Evolutionary conservation across 495 filamentous ascomycete species (phyloP).

Genomic region (Penicillium bovifimosum): DNA sequence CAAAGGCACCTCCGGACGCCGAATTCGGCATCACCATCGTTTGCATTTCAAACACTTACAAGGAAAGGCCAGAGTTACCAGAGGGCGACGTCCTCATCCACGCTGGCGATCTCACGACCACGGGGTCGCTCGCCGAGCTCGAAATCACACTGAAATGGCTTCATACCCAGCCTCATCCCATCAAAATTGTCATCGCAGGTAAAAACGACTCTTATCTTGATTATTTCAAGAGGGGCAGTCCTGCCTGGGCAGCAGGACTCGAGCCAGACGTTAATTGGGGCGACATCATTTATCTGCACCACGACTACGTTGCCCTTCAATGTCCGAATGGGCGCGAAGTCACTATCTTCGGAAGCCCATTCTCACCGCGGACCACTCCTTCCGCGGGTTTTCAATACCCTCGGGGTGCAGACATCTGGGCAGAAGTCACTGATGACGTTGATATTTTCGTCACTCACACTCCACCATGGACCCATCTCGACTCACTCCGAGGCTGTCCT

Average conservation of each 20-base stretch:
- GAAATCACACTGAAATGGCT: neutral
- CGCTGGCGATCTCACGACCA: neutral
- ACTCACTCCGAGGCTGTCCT: neutral
- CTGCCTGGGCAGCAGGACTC: neutral
- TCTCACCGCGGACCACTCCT: neutral
- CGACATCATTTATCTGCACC: neutral
- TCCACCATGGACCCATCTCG: neutral
- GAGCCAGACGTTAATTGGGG: neutral
- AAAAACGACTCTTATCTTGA: neutral
- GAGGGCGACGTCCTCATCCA: neutral
- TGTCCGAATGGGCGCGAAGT: neutral
- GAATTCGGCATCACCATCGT: neutral
- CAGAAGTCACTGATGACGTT: neutral
- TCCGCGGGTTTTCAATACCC: neutral
- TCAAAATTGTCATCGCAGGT: neutral
- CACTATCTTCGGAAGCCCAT: neutral
- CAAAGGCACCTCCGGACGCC: no score
- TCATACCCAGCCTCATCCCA: neutral
- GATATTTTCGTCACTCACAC: constrained; percentile 1
- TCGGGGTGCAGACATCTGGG: neutral
- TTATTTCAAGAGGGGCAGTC: neutral
- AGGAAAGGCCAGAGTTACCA: neutral
- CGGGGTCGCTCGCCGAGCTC: neutral
- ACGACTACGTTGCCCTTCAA: neutral
- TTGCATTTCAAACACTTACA: neutral